These are phyloP conservation scores for Dendryphion nanum DNA, from an alignment of 2,329 filamentous ascomycete genomes.

Conservation along the genomic window DNA sequence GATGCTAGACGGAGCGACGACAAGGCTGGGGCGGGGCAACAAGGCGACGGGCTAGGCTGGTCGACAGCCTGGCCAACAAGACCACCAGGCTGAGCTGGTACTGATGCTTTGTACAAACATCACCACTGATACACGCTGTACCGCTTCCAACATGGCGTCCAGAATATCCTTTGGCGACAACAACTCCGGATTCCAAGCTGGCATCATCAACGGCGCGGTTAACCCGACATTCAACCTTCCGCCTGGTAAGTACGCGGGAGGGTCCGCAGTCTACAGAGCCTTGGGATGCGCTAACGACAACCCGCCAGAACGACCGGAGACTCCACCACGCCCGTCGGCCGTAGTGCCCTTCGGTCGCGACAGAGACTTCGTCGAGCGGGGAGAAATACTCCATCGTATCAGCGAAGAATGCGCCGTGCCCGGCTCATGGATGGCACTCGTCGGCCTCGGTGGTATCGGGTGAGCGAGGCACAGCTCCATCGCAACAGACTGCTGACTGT, in stretches of 20 bases:
- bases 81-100: too few species aligned
- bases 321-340: slow-evolving; percentile 17
- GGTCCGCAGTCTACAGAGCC: neutral
- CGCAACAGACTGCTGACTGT: neutral
- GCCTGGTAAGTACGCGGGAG: slow-evolving; percentile 1
- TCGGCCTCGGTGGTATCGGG: slow-evolving; percentile 12
- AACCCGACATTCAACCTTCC: slow-evolving; percentile 3
- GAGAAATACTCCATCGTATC: slow-evolving; percentile 16
- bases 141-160: slow-evolving; percentile 3
- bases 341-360: slow-evolving; percentile 28
- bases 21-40: too few species aligned
- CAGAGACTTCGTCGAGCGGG: slow-evolving; percentile 22
- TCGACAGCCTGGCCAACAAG: too few species aligned
- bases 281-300: slow-evolving; percentile 4
- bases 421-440: slow-evolving; percentile 19
- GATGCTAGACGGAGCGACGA: too few species aligned
- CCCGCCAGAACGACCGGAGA: slow-evolving; percentile 13
- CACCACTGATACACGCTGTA: too few species aligned
- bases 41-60: too few species aligned
- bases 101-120: too few species aligned
- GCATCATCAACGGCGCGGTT: slow-evolving; percentile 7
- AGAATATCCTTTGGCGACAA: slow-evolving; percentile 6
- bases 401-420: slow-evolving; percentile 28
- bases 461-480: neutral
- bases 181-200: slow-evolving; percentile 7